Evolutionary conservation across 768 basidiomycete genomes (phyloP).

Genomic region (Pulveroboletus sp.): DNA sequence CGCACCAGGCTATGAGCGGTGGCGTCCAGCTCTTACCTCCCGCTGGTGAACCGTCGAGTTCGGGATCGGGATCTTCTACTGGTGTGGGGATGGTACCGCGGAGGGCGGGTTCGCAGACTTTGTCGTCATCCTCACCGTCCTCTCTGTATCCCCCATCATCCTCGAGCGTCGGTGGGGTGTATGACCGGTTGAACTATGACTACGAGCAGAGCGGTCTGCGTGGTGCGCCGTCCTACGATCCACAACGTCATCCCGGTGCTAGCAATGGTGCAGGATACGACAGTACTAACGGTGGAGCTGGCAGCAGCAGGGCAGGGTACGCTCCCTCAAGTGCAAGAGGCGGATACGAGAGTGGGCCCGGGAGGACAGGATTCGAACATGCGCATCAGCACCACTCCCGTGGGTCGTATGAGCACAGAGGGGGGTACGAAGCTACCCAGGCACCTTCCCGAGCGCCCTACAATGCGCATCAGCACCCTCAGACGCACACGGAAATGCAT

Average conservation of each 20-base stretch:
- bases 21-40: conserved; percentile 20
- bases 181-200: conserved; percentile 22
- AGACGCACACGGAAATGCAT: conserved; percentile 20
- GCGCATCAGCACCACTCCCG: conserved; percentile 26
- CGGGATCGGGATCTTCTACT: conserved; percentile 4
- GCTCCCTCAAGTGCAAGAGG: conserved; percentile 16
- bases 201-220: conserved; percentile 18
- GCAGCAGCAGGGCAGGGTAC: no score
- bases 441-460: conserved; percentile 20
- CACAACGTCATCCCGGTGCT: conserved; percentile 15
- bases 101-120: conserved; percentile 13
- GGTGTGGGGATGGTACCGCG: conserved; percentile 3
- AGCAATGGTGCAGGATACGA: conserved; percentile 15
- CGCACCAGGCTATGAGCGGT: conserved; percentile 12
- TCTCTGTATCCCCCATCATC: conserved; percentile 17
- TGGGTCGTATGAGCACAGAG: conserved; percentile 25
- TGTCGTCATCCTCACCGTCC: conserved; percentile 13
- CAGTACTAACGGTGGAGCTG: conserved; percentile 8
- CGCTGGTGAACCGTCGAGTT: conserved; percentile 11
- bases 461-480: conserved; percentile 14
- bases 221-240: conserved; percentile 19
- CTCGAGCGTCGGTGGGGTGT: conserved; percentile 16
- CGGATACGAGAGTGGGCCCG: conserved; percentile 17
- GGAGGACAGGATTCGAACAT: conserved; percentile 23
- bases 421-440: conserved; percentile 23